Evolutionary conservation across 345 rosid species (phyloP).

Genomic region (Viola odorata): DNA sequence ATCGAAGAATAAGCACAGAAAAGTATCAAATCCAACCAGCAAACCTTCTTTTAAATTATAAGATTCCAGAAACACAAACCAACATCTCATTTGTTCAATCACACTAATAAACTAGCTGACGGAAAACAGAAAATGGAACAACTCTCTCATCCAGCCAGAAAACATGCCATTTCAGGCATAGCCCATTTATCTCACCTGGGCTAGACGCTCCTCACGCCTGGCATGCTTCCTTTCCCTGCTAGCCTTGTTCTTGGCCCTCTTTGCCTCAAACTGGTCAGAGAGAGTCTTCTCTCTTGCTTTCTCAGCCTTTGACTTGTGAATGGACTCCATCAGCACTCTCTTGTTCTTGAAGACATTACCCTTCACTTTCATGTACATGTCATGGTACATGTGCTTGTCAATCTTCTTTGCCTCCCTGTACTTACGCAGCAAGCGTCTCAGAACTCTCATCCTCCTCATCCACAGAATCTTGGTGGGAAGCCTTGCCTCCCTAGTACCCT

Average conservation of each 20-base stretch:
- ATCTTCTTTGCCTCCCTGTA: conserved; percentile 89
- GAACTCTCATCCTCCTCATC: conserved; percentile 97
- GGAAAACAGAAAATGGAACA: conserved; percentile 34
- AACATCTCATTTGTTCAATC: no score
- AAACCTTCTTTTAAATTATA: no score
- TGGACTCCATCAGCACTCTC: conserved; percentile 92
- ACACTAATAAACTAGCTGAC: no score
- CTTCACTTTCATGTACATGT: conserved; percentile 98
- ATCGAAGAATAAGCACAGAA: no score
- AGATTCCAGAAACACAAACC: no score
- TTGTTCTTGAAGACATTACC: conserved; percentile 97
- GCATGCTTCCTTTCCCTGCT: conserved; percentile 89
- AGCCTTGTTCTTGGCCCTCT: conserved; percentile 94
- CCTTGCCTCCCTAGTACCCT: conserved; percentile 97
- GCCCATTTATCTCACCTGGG: conserved; percentile 66
- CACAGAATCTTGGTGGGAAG: conserved; percentile 85
- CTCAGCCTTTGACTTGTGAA: conserved; percentile 96
- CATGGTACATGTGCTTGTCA: conserved; percentile 97
- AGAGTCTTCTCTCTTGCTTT: conserved; percentile 93
- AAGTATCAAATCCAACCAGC: no score
- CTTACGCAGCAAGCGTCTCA: conserved; percentile 82
- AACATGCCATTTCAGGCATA: conserved; percentile 71
- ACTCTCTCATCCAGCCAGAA: conserved; percentile 91
- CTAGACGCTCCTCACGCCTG: conserved; percentile 83
- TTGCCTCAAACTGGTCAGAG: conserved; percentile 91